Percentiles rank a stretch among this genome's conserved stretches.
Evolutionary conservation across 768 basidiomycete genomes (phyloP).

Genomic region (Pilatotrama ljubarskyi): DNA sequence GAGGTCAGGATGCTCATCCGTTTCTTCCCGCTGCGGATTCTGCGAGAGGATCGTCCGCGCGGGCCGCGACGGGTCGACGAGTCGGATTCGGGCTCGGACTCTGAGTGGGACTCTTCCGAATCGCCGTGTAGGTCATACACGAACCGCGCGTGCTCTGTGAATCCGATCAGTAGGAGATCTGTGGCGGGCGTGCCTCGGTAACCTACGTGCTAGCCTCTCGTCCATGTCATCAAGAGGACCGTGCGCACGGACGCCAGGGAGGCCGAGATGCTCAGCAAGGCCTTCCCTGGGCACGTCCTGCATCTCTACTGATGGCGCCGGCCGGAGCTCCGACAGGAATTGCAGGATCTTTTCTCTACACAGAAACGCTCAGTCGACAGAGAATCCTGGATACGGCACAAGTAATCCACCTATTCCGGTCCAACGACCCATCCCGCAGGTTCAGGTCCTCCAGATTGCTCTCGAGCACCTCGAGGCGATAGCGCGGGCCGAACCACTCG

Average conservation of each 20-base stretch:
- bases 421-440: slow-evolving; percentile 73
- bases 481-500: slow-evolving; percentile 97
- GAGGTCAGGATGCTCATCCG: slow-evolving; percentile 72
- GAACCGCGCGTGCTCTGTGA: slow-evolving; percentile 63
- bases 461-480: slow-evolving; percentile 84
- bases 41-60: slow-evolving; percentile 18
- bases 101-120: slow-evolving; percentile 27
- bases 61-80: slow-evolving; percentile 33
- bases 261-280: slow-evolving; percentile 61
- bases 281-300: slow-evolving; percentile 79
- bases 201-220: slow-evolving; percentile 69
- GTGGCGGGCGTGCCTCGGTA: no score
- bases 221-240: slow-evolving; percentile 60
- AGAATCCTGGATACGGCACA: neutral
- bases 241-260: slow-evolving; percentile 50
- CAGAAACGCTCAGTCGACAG: slow-evolving; percentile 1
- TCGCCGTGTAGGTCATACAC: slow-evolving; percentile 42
- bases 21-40: slow-evolving; percentile 40
- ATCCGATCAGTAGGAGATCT: neutral
- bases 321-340: slow-evolving; percentile 57
- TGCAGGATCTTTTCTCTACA: slow-evolving; percentile 51
- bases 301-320: slow-evolving; percentile 84
- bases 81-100: slow-evolving; percentile 36
- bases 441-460: slow-evolving; percentile 98
- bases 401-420: slow-evolving; percentile 66